phyloP scores from a whole-genome alignment of 1,284 basidiomycete species.

The Peniophora sp. region DNA sequence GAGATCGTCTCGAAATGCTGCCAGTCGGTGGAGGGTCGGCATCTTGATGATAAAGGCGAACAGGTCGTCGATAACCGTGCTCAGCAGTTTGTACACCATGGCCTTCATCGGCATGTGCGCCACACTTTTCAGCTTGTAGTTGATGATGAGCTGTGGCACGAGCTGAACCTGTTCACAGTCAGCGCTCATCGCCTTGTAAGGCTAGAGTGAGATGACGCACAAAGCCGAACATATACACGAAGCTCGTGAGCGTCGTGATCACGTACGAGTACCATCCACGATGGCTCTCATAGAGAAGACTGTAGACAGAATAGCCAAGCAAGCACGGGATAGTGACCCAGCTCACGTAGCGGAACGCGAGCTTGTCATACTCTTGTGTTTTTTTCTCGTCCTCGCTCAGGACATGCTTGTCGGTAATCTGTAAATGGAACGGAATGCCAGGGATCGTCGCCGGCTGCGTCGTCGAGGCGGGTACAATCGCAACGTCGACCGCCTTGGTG shows the following conservation, averaged over 20 bases:
- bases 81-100: conserved; percentile 91
- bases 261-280: conserved; percentile 94
- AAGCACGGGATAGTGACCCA: conserved; percentile 82
- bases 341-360: conserved; percentile 88
- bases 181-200: conserved; percentile 10
- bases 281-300: conserved; percentile 83
- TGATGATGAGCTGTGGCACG: conserved; percentile 88
- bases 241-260: conserved; percentile 81
- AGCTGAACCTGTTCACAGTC: conserved; percentile 62
- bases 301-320: conserved; percentile 84
- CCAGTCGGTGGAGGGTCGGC: conserved; percentile 87
- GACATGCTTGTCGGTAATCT: conserved; percentile 75
- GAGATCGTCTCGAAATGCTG: conserved; percentile 88
- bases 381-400: conserved; percentile 92
- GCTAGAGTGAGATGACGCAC: conserved; percentile 39
- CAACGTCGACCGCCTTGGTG: conserved; percentile 84
- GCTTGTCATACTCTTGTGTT: conserved; percentile 91
- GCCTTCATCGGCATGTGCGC: conserved; percentile 96
- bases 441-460: too few species aligned
- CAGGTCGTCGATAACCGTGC: conserved; percentile 88
- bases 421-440: conserved; percentile 2
- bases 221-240: conserved; percentile 96
- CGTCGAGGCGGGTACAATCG: conserved; percentile 47
- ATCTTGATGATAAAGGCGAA: conserved; percentile 96
- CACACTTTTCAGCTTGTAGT: conserved; percentile 93